Evolutionary conservation across 768 basidiomycete genomes (phyloP).

Genomic region (Suillus cothurnatus): DNA sequence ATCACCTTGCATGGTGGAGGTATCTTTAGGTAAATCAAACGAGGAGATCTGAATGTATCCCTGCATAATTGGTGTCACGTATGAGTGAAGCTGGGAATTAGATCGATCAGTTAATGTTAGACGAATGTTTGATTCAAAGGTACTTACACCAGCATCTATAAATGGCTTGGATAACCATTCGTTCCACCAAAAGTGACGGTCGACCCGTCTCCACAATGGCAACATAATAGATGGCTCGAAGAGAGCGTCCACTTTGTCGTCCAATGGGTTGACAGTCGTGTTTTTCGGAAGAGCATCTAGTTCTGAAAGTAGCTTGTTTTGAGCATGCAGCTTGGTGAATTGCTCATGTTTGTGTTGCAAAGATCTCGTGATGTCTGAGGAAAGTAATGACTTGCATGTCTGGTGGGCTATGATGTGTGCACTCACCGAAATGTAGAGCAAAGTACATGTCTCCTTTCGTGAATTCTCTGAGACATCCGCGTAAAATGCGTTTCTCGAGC

Average conservation of each 20-base stretch:
- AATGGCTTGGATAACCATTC: constrained; percentile 85
- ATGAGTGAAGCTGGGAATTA: constrained; percentile 66
- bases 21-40: constrained; percentile 58
- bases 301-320: constrained; percentile 60
- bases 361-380: constrained; percentile 77
- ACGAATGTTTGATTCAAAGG: constrained; percentile 7
- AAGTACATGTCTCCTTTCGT: constrained; percentile 90
- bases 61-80: constrained; percentile 90
- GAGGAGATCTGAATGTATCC: constrained; percentile 82
- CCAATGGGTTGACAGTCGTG: constrained; percentile 24
- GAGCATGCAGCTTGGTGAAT: constrained; percentile 54
- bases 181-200: constrained; percentile 96
- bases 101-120: neutral
- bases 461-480: constrained; percentile 77
- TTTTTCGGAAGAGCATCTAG: constrained; percentile 52
- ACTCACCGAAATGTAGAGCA: constrained; percentile 78
- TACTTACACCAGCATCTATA: constrained; percentile 79
- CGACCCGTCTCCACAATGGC: constrained; percentile 90
- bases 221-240: constrained; percentile 76
- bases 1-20: constrained; percentile 38
- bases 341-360: constrained; percentile 79
- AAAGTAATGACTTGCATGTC: constrained; percentile 5
- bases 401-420: neutral
- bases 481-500: constrained; percentile 80
- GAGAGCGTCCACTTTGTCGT: constrained; percentile 50